Evolutionary conservation across 768 basidiomycete species (phyloP), one percentile per base, ranked within the genome.

Genomic region (Phallus indusiatus): DNA sequence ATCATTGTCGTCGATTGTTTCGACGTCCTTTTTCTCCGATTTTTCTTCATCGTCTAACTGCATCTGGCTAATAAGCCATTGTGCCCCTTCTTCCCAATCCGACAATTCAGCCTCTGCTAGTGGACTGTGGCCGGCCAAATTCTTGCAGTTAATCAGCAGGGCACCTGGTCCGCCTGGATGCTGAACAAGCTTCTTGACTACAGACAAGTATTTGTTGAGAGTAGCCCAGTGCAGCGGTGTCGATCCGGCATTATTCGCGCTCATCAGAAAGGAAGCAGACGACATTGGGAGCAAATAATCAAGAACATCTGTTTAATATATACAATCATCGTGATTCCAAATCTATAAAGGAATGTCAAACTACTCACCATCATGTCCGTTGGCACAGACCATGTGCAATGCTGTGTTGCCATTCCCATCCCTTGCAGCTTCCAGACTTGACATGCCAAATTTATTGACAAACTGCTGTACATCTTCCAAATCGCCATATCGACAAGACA

Each of bases 221-320:
- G 88, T 82, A 0, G 94, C 93, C 94, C 94, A 96, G 67, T 97
- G 94, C 6, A 96, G 72, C 7, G 94, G 79, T 1, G 90, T 94
- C 22, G 94, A 94, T 54, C 83, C 78, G 0, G 88, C 78, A 28
- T 69, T 69, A 67, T 96, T 97, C 60, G 80, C 80, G 0, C 76
- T 73, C 1, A 82, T 72, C 20, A 93, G 67, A 7, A 90, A 70
- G 1, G 78, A 69, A 11, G 85, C 68, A 28, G 2, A 76, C 70
- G 17, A 81, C 65, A 56, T 82, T 68, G 1, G 90, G 80, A 95
- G 77, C 14, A 97, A 77, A 65, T 82, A 84, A 51, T 84, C 76
- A 49, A 96, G 78, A 10, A 90, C 68, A 63, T 93, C 93, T 95
- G 42, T 42, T 42, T 42, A 11, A 42, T 37, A 37, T 8, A 7